Conservation (phyloP, 805 yeast genomes). For the Candida patagonica region DNA sequence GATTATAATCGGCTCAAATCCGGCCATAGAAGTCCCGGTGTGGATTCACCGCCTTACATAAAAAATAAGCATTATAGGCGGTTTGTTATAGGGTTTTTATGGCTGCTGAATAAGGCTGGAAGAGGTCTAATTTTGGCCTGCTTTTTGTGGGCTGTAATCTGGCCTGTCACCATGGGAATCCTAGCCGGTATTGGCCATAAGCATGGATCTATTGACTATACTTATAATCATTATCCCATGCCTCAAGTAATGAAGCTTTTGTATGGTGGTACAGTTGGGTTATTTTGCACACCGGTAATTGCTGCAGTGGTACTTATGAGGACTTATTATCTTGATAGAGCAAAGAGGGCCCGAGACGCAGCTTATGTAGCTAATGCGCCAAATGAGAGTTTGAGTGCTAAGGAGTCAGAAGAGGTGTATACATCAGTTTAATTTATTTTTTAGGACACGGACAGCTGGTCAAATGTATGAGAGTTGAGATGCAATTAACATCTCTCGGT, state of each 20-base stretch:
- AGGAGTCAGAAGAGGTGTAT: no score
- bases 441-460: no score
- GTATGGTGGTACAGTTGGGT: slow-evolving; percentile 1
- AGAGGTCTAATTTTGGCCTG: neutral
- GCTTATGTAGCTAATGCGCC: no score
- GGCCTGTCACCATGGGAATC: slow-evolving; percentile 4
- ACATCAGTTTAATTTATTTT: no score
- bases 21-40: neutral
- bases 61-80: neutral
- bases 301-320: neutral
- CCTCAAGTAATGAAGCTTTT: slow-evolving; percentile 2
- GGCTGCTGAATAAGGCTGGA: slow-evolving; percentile 1
- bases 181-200: slow-evolving; percentile 1
- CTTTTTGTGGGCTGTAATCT: neutral
- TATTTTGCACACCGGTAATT: slow-evolving; percentile 2
- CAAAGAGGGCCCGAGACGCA: neutral
- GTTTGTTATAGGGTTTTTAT: neutral
- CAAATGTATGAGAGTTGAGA: no score
- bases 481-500: no score
- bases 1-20: neutral
- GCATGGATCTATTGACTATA: neutral
- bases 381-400: no score
- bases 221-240: neutral
- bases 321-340: neutral
- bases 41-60: neutral